Base-by-base conservation (phyloP, 768 basidiomycete genomes). In the Kwoniella dejecticola region DNA sequence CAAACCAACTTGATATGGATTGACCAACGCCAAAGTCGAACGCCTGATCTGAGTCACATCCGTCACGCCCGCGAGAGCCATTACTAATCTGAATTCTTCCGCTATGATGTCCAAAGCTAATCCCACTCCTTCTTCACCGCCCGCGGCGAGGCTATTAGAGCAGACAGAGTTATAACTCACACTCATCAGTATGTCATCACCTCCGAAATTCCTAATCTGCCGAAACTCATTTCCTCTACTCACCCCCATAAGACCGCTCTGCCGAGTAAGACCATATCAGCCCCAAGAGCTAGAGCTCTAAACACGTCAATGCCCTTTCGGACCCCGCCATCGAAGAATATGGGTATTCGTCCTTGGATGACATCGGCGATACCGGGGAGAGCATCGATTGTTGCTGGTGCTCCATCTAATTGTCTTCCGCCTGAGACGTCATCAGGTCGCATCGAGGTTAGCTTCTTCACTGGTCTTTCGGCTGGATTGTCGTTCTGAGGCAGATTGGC, bases 211-310 rank as follows among this genome's bases (percentile, higher is more conserved):
- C n/a, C n/a, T n/a, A n/a, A n/a, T n/a, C n/a, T n/a, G n/a, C n/a
- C n/a, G n/a, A n/a, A n/a, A n/a, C n/a, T n/a, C n/a, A n/a, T n/a
- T n/a, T n/a, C n/a, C n/a, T n/a, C n/a, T n/a, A n/a, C 53, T 42
- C 40, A 83, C 11, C 87, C 89, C 60, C 90, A 90, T 64, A 90
- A 49, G n/a, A 33, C 68, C 6, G 63, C 62, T 87, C 81, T 74
- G 11, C 84, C 84, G 42, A 85, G 79, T 21, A 92, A 76, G n/a
- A 93, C 86, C 7, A 82, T 90, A 67, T 93, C 87, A 5, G 92
- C 91, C 40, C 92, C 91, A 0, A 94, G 81, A 1, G 90, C 90
- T 27, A 93, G 78, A 0, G 91, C 91, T 77, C 85, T 84, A 77
- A 84, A 82, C 47, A 92, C 85, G 64, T 95, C 91, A 44, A 85